Evolutionary conservation across 805 yeast genomes (phyloP).

Genomic region (Ogataea kodamae): DNA sequence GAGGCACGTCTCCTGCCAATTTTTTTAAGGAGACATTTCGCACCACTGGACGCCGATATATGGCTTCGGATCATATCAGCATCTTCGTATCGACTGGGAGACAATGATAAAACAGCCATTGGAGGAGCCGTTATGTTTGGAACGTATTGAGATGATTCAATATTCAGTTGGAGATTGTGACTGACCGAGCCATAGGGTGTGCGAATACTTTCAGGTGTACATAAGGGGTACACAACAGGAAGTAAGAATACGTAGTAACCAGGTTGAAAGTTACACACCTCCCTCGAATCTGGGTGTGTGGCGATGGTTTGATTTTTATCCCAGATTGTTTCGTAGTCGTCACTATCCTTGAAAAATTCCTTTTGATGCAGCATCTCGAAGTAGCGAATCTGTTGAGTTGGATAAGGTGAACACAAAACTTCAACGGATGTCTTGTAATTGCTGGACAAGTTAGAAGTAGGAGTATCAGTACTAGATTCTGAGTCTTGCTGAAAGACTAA

Average conservation of each 20-base stretch:
- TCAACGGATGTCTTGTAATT: conserved; percentile 12
- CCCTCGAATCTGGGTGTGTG: conserved; percentile 6
- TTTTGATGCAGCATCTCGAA: conserved; percentile 25
- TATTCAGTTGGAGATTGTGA: conserved; percentile 41
- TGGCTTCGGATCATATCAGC: conserved; percentile 6
- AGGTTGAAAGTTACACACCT: conserved; percentile 39
- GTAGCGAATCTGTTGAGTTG: conserved; percentile 26
- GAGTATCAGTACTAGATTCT: conserved; percentile 16
- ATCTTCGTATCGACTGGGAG: conserved; percentile 31
- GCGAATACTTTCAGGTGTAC: conserved; percentile 57
- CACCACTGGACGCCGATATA: not conserved
- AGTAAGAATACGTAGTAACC: conserved; percentile 69
- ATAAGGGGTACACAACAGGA: conserved; percentile 59
- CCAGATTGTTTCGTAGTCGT: conserved; percentile 17
- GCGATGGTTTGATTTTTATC: conserved; percentile 21
- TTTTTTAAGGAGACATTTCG: conserved; percentile 25
- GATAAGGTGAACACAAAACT: conserved; percentile 21
- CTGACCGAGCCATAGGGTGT: conserved; percentile 48
- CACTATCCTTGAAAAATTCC: conserved; percentile 25
- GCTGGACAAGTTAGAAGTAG: conserved; percentile 11
- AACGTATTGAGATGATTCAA: conserved; percentile 32
- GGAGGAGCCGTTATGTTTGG: conserved; percentile 32
- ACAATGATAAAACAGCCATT: conserved; percentile 33
- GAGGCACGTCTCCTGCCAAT: conserved; percentile 21
- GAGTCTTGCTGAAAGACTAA: conserved; percentile 19